These are phyloP conservation scores for Botryotinia convoluta DNA, from an alignment of 2,329 filamentous ascomycete species.

Conservation along the genomic window DNA sequence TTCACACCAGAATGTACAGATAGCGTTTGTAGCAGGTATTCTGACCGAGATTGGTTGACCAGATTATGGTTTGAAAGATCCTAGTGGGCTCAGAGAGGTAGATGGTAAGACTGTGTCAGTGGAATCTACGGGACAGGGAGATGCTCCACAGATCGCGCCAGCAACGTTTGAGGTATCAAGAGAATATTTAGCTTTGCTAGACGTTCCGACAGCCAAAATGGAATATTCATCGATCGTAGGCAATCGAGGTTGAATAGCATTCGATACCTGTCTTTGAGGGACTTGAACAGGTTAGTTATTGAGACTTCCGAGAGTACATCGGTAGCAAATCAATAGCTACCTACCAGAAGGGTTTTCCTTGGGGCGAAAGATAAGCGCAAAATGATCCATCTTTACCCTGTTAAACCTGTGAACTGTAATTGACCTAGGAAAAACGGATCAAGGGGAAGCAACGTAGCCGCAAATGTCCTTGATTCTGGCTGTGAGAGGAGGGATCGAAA, in stretches of 20 bases:
- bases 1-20: background rate
- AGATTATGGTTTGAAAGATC: background rate
- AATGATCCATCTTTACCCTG: background rate
- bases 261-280: background rate
- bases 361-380: background rate
- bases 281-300: background rate
- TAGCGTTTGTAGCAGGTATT: background rate
- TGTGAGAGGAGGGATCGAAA: too few relatives aligned
- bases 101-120: background rate
- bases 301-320: background rate
- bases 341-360: background rate
- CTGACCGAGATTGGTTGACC: background rate
- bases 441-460: background rate
- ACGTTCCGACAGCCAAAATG: background rate
- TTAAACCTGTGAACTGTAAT: background rate
- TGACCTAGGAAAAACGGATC: background rate
- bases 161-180: background rate
- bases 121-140: background rate
- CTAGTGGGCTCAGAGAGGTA: too few relatives aligned
- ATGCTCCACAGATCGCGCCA: background rate
- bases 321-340: background rate
- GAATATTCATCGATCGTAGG: background rate
- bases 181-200: background rate
- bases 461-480: background rate
- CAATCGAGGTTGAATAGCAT: background rate